Base-by-base conservation (phyloP, 2,329 filamentous ascomycete species). In the Aspergillus uvarum region DNA sequence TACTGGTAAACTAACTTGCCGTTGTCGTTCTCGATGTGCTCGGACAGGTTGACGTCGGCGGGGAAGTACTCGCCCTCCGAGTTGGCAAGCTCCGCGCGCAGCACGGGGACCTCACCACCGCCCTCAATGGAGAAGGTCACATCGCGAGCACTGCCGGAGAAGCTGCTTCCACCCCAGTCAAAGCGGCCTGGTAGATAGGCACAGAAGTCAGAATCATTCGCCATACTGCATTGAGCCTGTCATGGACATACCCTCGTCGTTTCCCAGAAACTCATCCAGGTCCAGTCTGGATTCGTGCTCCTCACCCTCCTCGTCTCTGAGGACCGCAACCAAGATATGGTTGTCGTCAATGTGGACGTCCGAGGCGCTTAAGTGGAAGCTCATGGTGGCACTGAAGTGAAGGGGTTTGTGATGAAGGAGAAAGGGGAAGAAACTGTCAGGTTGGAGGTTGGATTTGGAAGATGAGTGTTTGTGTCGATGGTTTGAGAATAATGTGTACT, bases 81-180 rank as follows among this genome's bases (percentile, higher is more conserved):
- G 31, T 56, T 47, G 6, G 11, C 11, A 54, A 66, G 51, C 1
- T 7, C 12, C 4, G 61, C 64, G 22, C 64, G 63, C 12, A 66
- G 52, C 8, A 66, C 59, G 31, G 64, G 64, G 11, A 65, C 63
- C 2, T 61, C 31, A 32, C 19, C 59, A 21, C 24, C 64, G 3
- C 64, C 64, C 54, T 66, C 64, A 24, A 65, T 60, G 5, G 21
- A 5, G 48, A 66, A 66, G 26, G 26, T 4, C 24, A 66, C 58
- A 2, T 58, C 14, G n/a, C 54, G 35, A 31, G 64, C 63, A 12
- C 21, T 56, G 3, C 55, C 47, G 22, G 59, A 58, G 51, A 66
- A 66, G 56, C 54, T 38, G 11, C 16, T 14, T 1, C 64, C 64
- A 1, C 57, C 64, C 64, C 64, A 66, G 19, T 57, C 31, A 21